Conservation (phyloP, 2,329 filamentous ascomycete genomes). For the Ceratocystis colombiana region DNA sequence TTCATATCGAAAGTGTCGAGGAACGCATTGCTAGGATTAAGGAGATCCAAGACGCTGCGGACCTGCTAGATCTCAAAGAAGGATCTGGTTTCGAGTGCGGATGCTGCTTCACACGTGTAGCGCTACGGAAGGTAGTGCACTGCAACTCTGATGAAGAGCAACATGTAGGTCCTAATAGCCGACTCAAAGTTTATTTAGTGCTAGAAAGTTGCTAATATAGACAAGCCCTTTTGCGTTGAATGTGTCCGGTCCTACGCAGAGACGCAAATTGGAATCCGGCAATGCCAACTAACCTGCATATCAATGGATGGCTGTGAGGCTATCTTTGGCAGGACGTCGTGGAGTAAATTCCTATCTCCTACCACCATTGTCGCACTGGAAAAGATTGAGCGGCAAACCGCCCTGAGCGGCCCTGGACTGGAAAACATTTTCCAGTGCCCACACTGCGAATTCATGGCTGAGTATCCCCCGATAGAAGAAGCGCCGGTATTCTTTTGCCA, state of each 20-base stretch:
- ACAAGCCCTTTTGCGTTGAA: slow-evolving; percentile 53
- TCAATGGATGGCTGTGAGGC: slow-evolving; percentile 56
- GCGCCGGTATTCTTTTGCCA: slow-evolving; percentile 66
- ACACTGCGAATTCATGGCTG: slow-evolving; percentile 71
- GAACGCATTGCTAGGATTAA: background rate
- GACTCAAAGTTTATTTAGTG: background rate
- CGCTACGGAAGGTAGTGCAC: slow-evolving; percentile 56
- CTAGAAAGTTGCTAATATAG: background rate
- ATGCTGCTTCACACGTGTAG: slow-evolving; percentile 60
- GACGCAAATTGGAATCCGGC: slow-evolving; percentile 56
- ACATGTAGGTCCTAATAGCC: slow-evolving; percentile 37
- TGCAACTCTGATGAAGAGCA: slow-evolving; percentile 46
- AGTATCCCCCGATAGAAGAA: slow-evolving; percentile 55
- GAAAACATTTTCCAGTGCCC: slow-evolving; percentile 67
- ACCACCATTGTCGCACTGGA: slow-evolving; percentile 54
- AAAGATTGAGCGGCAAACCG: slow-evolving; percentile 59
- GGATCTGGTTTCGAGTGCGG: slow-evolving; percentile 47
- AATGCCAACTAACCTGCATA: slow-evolving; percentile 60
- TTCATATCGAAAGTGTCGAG: background rate
- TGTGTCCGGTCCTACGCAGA: slow-evolving; percentile 60
- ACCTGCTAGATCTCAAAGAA: background rate
- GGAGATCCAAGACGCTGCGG: background rate
- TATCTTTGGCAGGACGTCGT: slow-evolving; percentile 48
- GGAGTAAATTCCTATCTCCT: slow-evolving; percentile 47
- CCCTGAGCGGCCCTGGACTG: slow-evolving; percentile 58